Base-by-base conservation (phyloP, 2,329 filamentous ascomycete genomes). In the Corinectria fuckeliana region DNA sequence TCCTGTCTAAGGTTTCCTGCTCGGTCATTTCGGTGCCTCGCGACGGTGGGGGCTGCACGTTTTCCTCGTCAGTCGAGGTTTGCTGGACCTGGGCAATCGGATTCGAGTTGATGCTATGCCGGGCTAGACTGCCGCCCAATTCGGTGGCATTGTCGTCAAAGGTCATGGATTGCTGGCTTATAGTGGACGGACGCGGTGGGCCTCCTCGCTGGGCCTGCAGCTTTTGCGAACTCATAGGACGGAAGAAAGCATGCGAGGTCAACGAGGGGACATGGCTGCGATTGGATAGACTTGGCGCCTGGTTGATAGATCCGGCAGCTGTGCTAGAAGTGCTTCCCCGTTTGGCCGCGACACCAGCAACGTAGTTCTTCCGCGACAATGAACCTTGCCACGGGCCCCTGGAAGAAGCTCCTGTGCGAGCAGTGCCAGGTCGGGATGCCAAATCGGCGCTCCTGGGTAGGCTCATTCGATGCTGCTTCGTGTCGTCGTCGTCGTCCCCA, bases 161-260 rank as follows among this genome's bases (percentile, higher is more conserved):
- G 34, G 65, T 71, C 16, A 73, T 70, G 20, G 68, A 63, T 47
- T 70, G 68, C 42, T 81, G 78, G 55, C 72, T 74, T 67, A 77
- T 74, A 20, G 77, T 80, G 13, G 75, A 67, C 5, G 81, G 79
- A 20, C 83, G 78, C 34, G 79, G 72, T 8, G 76, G 83, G 64
- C 89, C 86, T 63, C 71, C 88, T 74, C 94, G 85, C 77, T 98
- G 95, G 54, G 93, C 93, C 77, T 98, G 94, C 50, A 98, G 81
- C 74, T 92, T 90, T 75, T 97, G 93, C 21, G 94, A 96, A 78
- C 93, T 98, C 92, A 99, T 96, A 36, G 95, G 95, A 20, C 90
- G 90, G 73, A 96, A 97, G 79, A 99, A 98, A 53, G 92, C 94
- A 71, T 94, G 91, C 14, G 92, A 93, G 3, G 92, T 90, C 52